These are phyloP conservation scores for Trebouxia sp. DNA, from an alignment of 139 green algal species.

Conservation along the genomic window DNA sequence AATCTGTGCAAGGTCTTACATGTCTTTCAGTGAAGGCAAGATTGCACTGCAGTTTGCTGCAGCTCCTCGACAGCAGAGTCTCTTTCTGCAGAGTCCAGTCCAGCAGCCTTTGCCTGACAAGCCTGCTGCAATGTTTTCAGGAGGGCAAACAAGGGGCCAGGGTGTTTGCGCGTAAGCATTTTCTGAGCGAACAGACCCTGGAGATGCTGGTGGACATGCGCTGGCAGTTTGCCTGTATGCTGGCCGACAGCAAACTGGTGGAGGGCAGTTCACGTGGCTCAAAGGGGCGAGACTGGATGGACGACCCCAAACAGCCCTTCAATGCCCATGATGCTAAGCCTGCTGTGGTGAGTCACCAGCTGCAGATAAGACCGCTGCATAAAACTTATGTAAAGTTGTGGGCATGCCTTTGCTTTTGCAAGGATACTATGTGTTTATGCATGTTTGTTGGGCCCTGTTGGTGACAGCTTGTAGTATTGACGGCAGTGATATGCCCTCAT, in stretches of 20 bases:
- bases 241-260: slow-evolving; percentile 74
- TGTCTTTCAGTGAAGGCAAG: too few species aligned
- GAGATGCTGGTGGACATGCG: slow-evolving; percentile 82
- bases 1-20: too few species aligned
- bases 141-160: slow-evolving; percentile 26
- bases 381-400: too few species aligned
- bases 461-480: too few species aligned
- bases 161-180: slow-evolving; percentile 40
- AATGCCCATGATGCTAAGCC: slow-evolving; percentile 45
- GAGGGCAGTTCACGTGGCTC: background rate
- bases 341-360: slow-evolving; percentile 41
- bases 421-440: too few species aligned
- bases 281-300: slow-evolving; percentile 42
- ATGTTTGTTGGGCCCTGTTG: too few species aligned
- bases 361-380: too few species aligned
- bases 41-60: too few species aligned
- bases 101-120: background rate
- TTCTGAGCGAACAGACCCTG: slow-evolving; percentile 65
- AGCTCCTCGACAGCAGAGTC: too few species aligned
- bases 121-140: background rate
- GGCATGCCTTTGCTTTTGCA: too few species aligned
- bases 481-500: too few species aligned
- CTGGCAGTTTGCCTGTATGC: slow-evolving; percentile 81
- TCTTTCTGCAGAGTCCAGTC: too few species aligned
- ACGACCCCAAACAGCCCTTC: slow-evolving; percentile 52